These are phyloP conservation scores for Colletotrichum costaricense DNA, from an alignment of 2,329 filamentous ascomycete species.

Conservation along the genomic window DNA sequence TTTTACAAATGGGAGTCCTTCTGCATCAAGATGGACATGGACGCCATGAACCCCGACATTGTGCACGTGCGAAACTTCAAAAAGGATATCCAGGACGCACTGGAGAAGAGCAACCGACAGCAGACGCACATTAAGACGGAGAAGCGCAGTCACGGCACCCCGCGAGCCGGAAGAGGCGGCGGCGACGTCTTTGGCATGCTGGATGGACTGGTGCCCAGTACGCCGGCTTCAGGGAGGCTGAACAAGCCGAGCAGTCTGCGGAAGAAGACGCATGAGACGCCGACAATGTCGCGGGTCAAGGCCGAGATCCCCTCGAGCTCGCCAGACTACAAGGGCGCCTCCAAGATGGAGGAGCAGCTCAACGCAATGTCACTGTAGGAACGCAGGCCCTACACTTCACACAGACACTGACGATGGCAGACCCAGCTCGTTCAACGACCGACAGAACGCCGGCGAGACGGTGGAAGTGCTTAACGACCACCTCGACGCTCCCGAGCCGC, in stretches of 20 bases:
- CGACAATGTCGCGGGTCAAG: constrained; percentile 59
- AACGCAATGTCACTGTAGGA: constrained; percentile 53
- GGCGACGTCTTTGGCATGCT: constrained; percentile 88
- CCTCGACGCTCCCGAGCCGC: constrained; percentile 73
- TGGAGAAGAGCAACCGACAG: constrained; percentile 79
- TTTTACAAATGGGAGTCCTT: constrained; percentile 99
- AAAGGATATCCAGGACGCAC: constrained; percentile 83
- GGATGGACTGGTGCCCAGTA: constrained; percentile 76
- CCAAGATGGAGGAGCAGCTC: constrained; percentile 53
- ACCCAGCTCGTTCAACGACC: constrained; percentile 77
- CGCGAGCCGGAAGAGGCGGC: constrained; percentile 66
- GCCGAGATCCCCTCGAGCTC: constrained; percentile 56
- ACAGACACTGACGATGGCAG: constrained; percentile 45
- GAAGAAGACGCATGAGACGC: constrained; percentile 56
- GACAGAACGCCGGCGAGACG: constrained; percentile 82
- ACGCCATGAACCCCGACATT: constrained; percentile 78
- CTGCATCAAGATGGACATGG: constrained; percentile 90
- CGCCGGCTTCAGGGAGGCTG: constrained; percentile 53
- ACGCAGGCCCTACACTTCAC: not conserved
- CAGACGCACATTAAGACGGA: constrained; percentile 71
- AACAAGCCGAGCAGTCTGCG: constrained; percentile 44
- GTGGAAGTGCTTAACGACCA: constrained; percentile 86
- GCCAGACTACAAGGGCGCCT: constrained; percentile 53
- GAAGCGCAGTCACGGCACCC: constrained; percentile 72
- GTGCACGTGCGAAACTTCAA: constrained; percentile 83